phyloP scores from a whole-genome alignment of 139 green algal species.

The Picochlorum sp. region DNA sequence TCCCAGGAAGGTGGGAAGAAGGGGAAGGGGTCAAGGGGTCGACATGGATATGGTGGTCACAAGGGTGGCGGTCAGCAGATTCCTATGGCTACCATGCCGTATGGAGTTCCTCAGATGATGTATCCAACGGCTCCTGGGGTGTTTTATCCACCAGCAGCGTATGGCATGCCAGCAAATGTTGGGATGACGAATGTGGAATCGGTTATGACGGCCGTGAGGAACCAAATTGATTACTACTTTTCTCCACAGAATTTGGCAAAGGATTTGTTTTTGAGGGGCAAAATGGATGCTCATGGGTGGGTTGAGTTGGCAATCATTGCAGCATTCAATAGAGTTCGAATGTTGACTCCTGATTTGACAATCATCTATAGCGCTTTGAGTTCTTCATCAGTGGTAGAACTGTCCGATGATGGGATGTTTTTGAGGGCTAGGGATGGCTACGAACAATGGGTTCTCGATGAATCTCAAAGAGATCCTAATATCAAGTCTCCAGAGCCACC shows the following conservation, averaged over 20 bases:
- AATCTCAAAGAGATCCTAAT: conserved; percentile 41
- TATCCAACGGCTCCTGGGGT: conserved; percentile 38
- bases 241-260: conserved; percentile 84
- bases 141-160: conserved; percentile 66
- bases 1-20: neutral
- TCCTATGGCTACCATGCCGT: neutral
- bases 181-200: conserved; percentile 16
- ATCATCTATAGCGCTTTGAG: conserved; percentile 50
- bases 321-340: conserved; percentile 86
- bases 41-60: conserved; percentile 1
- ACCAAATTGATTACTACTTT: conserved; percentile 98
- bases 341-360: conserved; percentile 76
- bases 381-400: conserved; percentile 38
- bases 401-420: conserved; percentile 40
- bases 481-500: conserved; percentile 11
- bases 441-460: conserved; percentile 65
- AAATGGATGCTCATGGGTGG: conserved; percentile 90
- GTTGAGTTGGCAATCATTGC: conserved; percentile 77
- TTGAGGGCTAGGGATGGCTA: conserved; percentile 48
- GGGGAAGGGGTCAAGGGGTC: neutral
- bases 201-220: conserved; percentile 49
- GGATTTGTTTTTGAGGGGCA: conserved; percentile 89
- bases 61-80: neutral
- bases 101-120: neutral
- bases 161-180: conserved; percentile 18